Percentiles rank a stretch among this genome's conserved stretches.
Evolutionary conservation across 169 alveolate species (phyloP).

Genomic region (Eimeria praecox): DNA sequence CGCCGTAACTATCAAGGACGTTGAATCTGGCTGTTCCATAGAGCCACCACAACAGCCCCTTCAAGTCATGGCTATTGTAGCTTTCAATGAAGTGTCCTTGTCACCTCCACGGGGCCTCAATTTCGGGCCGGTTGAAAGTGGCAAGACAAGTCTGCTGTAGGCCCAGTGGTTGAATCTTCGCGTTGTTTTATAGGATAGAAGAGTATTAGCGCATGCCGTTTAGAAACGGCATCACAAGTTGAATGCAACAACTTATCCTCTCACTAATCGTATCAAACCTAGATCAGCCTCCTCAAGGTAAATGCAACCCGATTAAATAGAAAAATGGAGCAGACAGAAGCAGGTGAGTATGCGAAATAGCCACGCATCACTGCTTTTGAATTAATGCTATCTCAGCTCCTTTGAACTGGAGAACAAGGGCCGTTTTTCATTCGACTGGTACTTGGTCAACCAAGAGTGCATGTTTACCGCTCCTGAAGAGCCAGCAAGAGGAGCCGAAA

Average conservation of each 20-base stretch:
- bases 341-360: not conserved
- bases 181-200: too few relatives aligned
- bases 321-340: not conserved
- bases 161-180: not conserved
- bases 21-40: conserved; percentile 89
- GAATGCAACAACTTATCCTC: not conserved
- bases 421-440: conserved; percentile 93
- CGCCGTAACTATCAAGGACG: conserved; percentile 91
- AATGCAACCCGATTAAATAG: not conserved
- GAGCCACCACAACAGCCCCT: conserved; percentile 88
- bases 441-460: conserved; percentile 87
- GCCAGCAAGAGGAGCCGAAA: not conserved
- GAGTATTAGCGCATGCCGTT: not conserved
- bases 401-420: conserved; percentile 96
- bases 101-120: conserved; percentile 94
- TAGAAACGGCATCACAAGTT: not conserved
- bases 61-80: conserved; percentile 91
- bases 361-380: not conserved
- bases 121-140: conserved; percentile 95
- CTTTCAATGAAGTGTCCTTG: conserved; percentile 92
- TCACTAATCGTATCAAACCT: not conserved
- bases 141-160: conserved; percentile 88
- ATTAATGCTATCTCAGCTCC: conserved; percentile 79
- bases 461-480: conserved; percentile 46
- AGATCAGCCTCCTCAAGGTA: not conserved